Evolutionary conservation across 2,329 filamentous ascomycete species (phyloP), one percentile per base, ranked within the genome.

Genomic region (Elsinoe australis): DNA sequence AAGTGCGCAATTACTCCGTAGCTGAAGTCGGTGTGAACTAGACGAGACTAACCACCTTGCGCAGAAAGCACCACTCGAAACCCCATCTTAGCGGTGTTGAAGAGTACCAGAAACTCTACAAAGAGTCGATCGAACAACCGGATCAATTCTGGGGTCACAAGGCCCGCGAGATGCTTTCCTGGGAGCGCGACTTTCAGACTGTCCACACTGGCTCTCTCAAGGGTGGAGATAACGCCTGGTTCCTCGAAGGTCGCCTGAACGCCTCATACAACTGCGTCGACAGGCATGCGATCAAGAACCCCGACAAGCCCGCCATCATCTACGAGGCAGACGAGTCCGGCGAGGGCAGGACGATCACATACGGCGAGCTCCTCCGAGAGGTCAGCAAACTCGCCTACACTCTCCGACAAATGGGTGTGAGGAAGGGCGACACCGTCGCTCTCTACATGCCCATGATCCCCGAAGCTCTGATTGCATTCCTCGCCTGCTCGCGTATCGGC

Each of bases 401-500:
- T 18, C 77, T 98, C 58, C 95, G 89, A 75, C 79, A 90, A 71
- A 92, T 95, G 80, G 92, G 92, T 54, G 90, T 98, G 52, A 82
- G 84, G 73, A 96, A 95, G 75, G 92, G 92, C 49, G 92, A 98
- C 69, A 95, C 89, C 3, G 89, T 98, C 50, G 92, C 88, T 54
- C 85, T 98, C 56, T 98, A 98, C 73, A 72, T 98, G 55, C 92
- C 92, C 66, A 98, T 98, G 92, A 95, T 98, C 67, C 92, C 92
- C 49, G 90, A 98, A 69, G 92, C 92, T 5, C 61, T 98, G 51
- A 75, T 98, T 60, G 84, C 92, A 47, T 86, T 98, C 67, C 75
- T 98, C 49, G 92, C 92, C 52, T 94, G 89, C 67, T 73, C 82
- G 29, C 87, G 92, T 63, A 94, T 98, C 58, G 92, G 92, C 53